Evolutionary conservation across 352 stramenopile species (phyloP), one percentile per base, ranked within the genome.

Genomic region (Peronospora belbahrii): DNA sequence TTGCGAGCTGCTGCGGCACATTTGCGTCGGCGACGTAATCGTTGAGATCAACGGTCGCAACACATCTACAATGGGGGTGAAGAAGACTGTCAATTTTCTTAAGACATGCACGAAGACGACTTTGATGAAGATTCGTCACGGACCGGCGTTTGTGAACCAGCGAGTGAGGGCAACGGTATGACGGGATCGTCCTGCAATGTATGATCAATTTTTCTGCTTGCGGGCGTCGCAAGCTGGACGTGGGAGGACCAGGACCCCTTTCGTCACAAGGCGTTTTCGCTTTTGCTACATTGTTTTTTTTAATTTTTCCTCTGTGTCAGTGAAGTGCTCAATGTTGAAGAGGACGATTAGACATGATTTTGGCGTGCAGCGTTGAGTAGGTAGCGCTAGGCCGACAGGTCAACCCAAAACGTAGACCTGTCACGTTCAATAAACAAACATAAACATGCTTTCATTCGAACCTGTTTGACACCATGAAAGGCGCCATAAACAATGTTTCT

Each of bases 21-120:
- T 94, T 49, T 87, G 75, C 47, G 60, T 91, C 11, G 82, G 82
- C 10, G 82, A 94, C 42, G 62, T 94, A 42, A 88, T 94, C 37
- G 56, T 94, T 22, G 82, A 94, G 59, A 91, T 94, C 44, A 94
- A 94, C 46, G 79, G 79, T n/a, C 76, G 77, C 50, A 88, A 94
- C 42, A 90, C 78, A 37, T 90, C 82, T 10, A 79, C 75, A 10
- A 94, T 94, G 82, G 79, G 82, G 22, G 82, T 94, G 22, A 94
- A 94, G 58, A 94, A 94, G 63, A 94, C 82, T 18, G 77, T 90
- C 30, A 85, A 68, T 48, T 94, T 94, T 49, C 58, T 94, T 19
- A 87, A 83, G 49, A 83, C 82, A 22, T 88, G 79, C 50, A 72
- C 77, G 1, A 94, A 94, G 65, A 94, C 82, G 40, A 88, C 81